Evolutionary conservation across 176 grass and related monocot genomes (phyloP), one percentile per base, ranked within the genome.

Genomic region (Elymus sibiricus): DNA sequence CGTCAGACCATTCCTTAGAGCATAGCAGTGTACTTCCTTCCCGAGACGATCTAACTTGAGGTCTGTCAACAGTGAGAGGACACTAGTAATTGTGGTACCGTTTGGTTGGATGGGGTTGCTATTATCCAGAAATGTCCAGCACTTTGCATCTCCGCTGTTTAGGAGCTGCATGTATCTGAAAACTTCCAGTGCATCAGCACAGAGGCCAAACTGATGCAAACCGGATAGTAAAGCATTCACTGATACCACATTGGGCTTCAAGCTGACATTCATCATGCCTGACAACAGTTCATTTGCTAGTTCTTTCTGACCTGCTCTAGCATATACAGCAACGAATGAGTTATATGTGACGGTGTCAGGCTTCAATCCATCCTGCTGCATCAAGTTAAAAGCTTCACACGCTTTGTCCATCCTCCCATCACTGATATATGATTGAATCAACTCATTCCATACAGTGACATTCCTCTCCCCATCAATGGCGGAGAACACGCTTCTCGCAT

Each of bases 11-110:
- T 83, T 92, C 79, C 86, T 82, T 67, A 94, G 55, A 86, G 86
- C 66, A 77, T 88, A 88, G 64, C 87, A 89, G 79, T 94, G 92
- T 61, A 94, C 82, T 90, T 94, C 85, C 85, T 92, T 94, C 63
- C 90, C 85, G 0, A 90, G 79, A 71, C 70, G 67, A 66, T 85
- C 87, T 83, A 83, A 85, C 70, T 89, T 92, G 40, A 92, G 92
- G 38, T 90, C 87, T 47, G 90, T 74, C 53, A 91, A 83, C 15
- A 87, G 70, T 22, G 88, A 94, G 22, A 94, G 92, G 40, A 90
- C 77, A 65, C 67, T 64, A 88, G 78, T 90, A 87, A 94, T 80
- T 43, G 92, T 92, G 47, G 85, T 86, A 74, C 72, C 78, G n/a
- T 66, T 88, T 67, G 90, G 92, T 79, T 77, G 85, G 76, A 94